A percentile compares a stretch with the other conserved stretches of the same genome.
Conservation (phyloP, 2,329 filamentous ascomycete genomes). For the Fusarium luffae region DNA sequence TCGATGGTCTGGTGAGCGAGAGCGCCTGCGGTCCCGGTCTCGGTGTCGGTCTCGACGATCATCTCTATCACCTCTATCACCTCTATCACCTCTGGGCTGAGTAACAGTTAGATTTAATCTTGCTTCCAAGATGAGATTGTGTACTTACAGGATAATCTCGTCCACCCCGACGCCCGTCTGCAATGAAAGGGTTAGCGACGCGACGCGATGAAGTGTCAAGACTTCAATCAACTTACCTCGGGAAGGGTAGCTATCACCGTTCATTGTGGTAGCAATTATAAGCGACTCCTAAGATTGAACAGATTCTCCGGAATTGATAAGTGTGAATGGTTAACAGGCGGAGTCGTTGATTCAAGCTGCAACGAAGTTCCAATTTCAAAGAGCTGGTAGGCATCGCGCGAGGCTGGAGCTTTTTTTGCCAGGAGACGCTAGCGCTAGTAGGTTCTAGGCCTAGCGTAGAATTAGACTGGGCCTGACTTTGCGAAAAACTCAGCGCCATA, state of each 20-base stretch:
- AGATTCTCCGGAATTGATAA: slow-evolving; percentile 39
- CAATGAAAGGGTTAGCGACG: slow-evolving; percentile 46
- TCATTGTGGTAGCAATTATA: slow-evolving; percentile 67
- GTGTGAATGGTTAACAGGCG: slow-evolving; percentile 34
- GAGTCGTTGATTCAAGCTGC: slow-evolving; percentile 45
- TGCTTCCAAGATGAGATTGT: background rate
- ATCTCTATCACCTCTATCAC: slow-evolving; percentile 50
- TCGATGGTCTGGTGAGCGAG: slow-evolving; percentile 83
- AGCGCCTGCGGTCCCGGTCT: slow-evolving; percentile 71
- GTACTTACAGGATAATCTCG: slow-evolving; percentile 66
- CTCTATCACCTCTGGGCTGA: slow-evolving; percentile 49
- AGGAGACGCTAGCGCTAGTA: slow-evolving; percentile 45
- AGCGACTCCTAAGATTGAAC: slow-evolving; percentile 27
- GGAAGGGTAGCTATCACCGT: slow-evolving; percentile 84
- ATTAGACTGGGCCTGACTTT: slow-evolving; percentile 7
- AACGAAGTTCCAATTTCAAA: slow-evolving; percentile 45
- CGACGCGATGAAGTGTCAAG: slow-evolving; percentile 37
- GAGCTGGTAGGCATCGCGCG: slow-evolving; percentile 48
- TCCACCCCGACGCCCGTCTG: slow-evolving; percentile 64
- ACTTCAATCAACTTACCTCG: slow-evolving; percentile 68
- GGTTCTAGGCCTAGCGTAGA: slow-evolving; percentile 41
- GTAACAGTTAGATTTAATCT: slow-evolving; percentile 34
- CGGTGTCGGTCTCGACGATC: slow-evolving; percentile 50
- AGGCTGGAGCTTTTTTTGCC: slow-evolving; percentile 60
- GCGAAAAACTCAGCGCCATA: slow-evolving; percentile 14